Conservation (phyloP, 2,329 filamentous ascomycete genomes). For the Eutypa lata region DNA sequence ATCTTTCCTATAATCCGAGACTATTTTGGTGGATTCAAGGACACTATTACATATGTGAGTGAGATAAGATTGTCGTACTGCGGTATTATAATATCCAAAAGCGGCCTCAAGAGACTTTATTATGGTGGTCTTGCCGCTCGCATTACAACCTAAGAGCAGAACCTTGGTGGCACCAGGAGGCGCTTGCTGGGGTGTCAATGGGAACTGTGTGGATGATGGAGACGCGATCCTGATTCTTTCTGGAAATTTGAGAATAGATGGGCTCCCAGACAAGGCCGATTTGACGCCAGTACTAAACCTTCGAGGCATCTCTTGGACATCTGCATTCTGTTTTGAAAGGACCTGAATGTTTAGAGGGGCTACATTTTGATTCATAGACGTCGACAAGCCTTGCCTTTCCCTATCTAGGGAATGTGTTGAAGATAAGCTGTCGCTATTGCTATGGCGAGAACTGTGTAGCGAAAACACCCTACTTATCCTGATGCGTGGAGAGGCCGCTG, state of each 20-base stretch:
- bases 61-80: background rate
- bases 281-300: background rate
- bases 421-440: background rate
- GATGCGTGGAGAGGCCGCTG: background rate
- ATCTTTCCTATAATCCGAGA: background rate
- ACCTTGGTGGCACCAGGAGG: background rate
- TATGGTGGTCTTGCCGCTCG: background rate
- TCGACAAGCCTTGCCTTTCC: background rate
- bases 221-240: background rate
- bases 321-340: background rate
- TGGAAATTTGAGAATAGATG: background rate
- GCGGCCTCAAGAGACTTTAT: background rate
- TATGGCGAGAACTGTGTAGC: background rate
- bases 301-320: background rate
- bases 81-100: background rate
- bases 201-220: background rate
- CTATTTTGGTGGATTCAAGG: background rate
- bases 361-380: too few relatives aligned
- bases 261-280: background rate
- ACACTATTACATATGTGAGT: background rate
- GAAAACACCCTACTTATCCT: background rate
- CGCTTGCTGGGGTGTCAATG: background rate
- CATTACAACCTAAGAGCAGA: background rate
- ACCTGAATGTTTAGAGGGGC: background rate
- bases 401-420: background rate